Percentiles rank a stretch among this genome's conserved stretches.
phyloP scores from a whole-genome alignment of 371 early-diverging fungal species.

The Lichtheimia hyalospora region DNA sequence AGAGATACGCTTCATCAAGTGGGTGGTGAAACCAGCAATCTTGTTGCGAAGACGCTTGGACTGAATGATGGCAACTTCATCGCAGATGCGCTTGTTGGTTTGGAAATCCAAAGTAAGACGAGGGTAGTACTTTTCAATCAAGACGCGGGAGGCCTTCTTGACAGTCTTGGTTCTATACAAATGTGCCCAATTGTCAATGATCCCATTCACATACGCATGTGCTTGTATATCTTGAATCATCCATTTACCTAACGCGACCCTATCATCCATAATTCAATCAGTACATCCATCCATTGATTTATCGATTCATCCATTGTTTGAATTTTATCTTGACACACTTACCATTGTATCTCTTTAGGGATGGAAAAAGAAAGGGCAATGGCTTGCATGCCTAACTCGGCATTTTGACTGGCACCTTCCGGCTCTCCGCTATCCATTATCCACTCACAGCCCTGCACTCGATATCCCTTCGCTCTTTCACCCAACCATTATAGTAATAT shows the following conservation, averaged over 20 bases:
- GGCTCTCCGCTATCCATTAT: no score
- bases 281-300: conserved; percentile 26
- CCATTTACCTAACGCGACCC: conserved; percentile 35
- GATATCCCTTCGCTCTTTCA: no score
- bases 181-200: background rate
- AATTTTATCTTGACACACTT: background rate
- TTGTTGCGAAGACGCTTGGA: conserved; percentile 99
- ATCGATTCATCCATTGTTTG: conserved; percentile 18
- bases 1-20: conserved; percentile 99
- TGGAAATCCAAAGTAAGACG: conserved; percentile 99
- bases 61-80: conserved; percentile 98
- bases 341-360: conserved; percentile 8
- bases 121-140: conserved; percentile 99
- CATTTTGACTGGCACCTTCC: no score
- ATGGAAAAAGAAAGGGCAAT: background rate
- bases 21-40: conserved; percentile 99
- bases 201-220: background rate
- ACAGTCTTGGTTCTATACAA: conserved; percentile 93
- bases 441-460: no score
- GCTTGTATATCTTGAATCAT: background rate
- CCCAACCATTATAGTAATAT: no score
- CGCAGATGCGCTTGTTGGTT: conserved; percentile 99
- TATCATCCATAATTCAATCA: conserved; percentile 3
- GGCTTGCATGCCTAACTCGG: no score
- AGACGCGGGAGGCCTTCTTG: conserved; percentile 99